Conservation (phyloP, 352 stramenopile genomes). For the Halophytophthora polymorphica region DNA sequence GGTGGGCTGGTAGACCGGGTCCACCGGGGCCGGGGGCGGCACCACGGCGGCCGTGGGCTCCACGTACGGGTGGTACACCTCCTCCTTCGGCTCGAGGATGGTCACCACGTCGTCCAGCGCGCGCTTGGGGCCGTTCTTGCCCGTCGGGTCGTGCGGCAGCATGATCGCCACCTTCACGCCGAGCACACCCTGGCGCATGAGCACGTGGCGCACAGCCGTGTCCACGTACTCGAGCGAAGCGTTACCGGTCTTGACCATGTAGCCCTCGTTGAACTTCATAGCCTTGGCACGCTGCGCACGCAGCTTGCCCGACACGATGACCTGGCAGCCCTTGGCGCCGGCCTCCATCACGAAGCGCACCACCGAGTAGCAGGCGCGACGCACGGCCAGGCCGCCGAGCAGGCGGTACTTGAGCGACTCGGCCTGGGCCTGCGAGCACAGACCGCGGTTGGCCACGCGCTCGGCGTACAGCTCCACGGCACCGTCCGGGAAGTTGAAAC, state of each 20-base stretch:
- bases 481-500: slow-evolving; percentile 94
- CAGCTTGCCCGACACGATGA: slow-evolving; percentile 99
- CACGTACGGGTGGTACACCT: slow-evolving; percentile 83
- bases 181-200: slow-evolving; percentile 99
- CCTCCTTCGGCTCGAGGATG: slow-evolving; percentile 99
- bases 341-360: slow-evolving; percentile 99
- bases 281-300: slow-evolving; percentile 98
- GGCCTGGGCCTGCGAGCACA: slow-evolving; percentile 98
- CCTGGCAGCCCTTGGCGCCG: slow-evolving; percentile 98
- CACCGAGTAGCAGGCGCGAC: slow-evolving; percentile 98
- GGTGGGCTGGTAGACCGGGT: slow-evolving; percentile 46
- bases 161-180: slow-evolving; percentile 99
- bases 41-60: slow-evolving; percentile 61
- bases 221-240: slow-evolving; percentile 98
- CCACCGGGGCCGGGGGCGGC: slow-evolving; percentile 33
- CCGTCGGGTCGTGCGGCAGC: slow-evolving; percentile 97
- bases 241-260: slow-evolving; percentile 99
- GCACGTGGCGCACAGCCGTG: slow-evolving; percentile 97
- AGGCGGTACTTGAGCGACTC: slow-evolving; percentile 99
- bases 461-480: slow-evolving; percentile 99
- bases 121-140: slow-evolving; percentile 96
- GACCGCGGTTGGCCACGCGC: slow-evolving; percentile 96
- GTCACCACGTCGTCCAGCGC: slow-evolving; percentile 98
- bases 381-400: slow-evolving; percentile 96
- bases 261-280: slow-evolving; percentile 99